A percentile compares a stretch with the other conserved stretches of the same genome.
Evolutionary conservation across 139 green algal species (phyloP).

Genomic region (Chlamydomonas sp.): DNA sequence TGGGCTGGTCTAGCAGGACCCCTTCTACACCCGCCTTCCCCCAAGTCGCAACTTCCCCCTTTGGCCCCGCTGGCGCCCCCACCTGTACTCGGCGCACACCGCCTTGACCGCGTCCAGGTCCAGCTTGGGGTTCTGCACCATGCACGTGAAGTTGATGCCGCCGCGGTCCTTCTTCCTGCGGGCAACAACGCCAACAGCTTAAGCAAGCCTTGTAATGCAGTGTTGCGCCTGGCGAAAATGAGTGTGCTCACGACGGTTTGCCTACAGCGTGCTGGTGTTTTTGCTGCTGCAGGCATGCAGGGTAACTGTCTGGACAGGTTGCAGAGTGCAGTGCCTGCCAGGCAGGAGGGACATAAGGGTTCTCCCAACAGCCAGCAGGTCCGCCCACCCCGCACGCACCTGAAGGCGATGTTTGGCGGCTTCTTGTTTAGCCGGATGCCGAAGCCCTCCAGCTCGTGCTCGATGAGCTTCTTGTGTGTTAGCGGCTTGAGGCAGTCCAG

Average conservation of each 20-base stretch:
- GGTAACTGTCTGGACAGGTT: too few relatives aligned
- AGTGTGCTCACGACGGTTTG: too few relatives aligned
- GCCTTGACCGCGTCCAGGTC: conserved; percentile 93
- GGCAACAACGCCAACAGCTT: neutral
- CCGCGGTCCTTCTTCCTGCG: conserved; percentile 93
- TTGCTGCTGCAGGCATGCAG: too few relatives aligned
- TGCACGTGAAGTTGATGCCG: conserved; percentile 79
- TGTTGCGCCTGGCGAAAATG: too few relatives aligned
- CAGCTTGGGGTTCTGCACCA: conserved; percentile 65
- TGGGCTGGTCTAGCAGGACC: too few relatives aligned
- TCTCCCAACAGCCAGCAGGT: neutral
- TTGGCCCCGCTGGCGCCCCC: neutral
- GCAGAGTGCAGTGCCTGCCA: too few relatives aligned
- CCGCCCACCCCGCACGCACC: neutral
- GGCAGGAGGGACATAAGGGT: too few relatives aligned
- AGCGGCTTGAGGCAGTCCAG: conserved; percentile 98
- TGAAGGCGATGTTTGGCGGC: conserved; percentile 92
- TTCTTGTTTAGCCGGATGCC: conserved; percentile 97
- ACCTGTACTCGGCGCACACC: conserved; percentile 81
- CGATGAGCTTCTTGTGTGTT: conserved; percentile 92
- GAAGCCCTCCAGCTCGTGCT: conserved; percentile 79
- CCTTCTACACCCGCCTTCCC: too few relatives aligned
- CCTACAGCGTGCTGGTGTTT: too few relatives aligned
- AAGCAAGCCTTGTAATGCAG: neutral
- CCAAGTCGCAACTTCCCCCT: too few relatives aligned